Evolutionary conservation across 2,329 filamentous ascomycete genomes (phyloP).

Genomic region (Myriangium duriaei): DNA sequence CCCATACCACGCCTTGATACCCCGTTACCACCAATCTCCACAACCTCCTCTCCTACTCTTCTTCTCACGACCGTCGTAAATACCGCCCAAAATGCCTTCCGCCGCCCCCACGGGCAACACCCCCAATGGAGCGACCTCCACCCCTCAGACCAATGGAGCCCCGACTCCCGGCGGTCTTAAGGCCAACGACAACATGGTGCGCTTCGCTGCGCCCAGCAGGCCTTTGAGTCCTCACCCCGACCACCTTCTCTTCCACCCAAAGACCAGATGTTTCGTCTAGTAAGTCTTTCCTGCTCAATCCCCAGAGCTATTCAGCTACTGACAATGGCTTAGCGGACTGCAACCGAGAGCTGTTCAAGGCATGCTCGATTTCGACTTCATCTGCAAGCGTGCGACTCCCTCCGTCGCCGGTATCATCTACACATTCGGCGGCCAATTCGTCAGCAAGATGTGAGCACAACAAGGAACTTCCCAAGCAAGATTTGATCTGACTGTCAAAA

Average conservation of each 20-base stretch:
- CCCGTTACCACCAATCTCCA: conserved; percentile 6
- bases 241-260: conserved; percentile 94
- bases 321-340: conserved; percentile 52
- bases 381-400: conserved; percentile 95
- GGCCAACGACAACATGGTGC: conserved; percentile 74
- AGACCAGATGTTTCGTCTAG: conserved; percentile 99
- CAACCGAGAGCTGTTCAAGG: conserved; percentile 64
- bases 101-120: conserved; percentile 21
- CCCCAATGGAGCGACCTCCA: conserved; percentile 18
- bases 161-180: conserved; percentile 44
- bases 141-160: conserved; percentile 15
- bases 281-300: conserved; percentile 30
- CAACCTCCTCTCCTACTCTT: conserved; percentile 1
- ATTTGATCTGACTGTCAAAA: conserved; percentile 1
- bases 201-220: conserved; percentile 85
- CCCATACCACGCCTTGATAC: not conserved
- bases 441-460: conserved; percentile 78
- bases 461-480: not conserved
- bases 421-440: conserved; percentile 98
- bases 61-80: not conserved
- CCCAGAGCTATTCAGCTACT: conserved; percentile 14
- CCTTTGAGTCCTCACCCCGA: conserved; percentile 76
- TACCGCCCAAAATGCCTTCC: conserved; percentile 31
- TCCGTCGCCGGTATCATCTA: conserved; percentile 99
- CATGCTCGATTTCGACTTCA: conserved; percentile 97